Evolutionary conservation across 306 rosid genomes (phyloP).

Genomic region (Prunus dulcis): DNA sequence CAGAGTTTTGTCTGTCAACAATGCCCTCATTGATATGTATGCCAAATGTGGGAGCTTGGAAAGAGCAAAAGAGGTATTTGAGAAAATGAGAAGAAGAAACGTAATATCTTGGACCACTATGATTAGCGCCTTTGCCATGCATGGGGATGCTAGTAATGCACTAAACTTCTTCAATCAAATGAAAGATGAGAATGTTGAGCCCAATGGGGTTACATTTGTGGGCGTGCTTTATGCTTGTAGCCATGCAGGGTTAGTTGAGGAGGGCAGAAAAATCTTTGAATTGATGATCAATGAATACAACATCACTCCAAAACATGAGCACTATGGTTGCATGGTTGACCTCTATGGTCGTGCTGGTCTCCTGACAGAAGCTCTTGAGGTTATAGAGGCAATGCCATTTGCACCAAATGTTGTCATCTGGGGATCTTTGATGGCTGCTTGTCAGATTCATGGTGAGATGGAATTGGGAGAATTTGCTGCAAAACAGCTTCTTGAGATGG

Average conservation of each 20-base stretch:
- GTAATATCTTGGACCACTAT: constrained; percentile 80
- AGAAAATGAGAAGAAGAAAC: constrained; percentile 57
- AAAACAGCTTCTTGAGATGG: constrained; percentile 60
- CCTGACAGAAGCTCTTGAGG: constrained; percentile 66
- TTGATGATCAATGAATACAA: constrained; percentile 60
- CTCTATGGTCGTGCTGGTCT: constrained; percentile 78
- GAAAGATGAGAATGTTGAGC: constrained; percentile 50
- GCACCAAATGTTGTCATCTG: constrained; percentile 78
- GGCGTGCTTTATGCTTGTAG: constrained; percentile 92
- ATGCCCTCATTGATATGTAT: constrained; percentile 81
- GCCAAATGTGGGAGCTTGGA: constrained; percentile 68
- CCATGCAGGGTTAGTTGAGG: constrained; percentile 75
- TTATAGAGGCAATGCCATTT: constrained; percentile 76
- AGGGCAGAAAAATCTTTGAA: constrained; percentile 52
- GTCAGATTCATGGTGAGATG: constrained; percentile 57
- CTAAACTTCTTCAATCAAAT: constrained; percentile 55
- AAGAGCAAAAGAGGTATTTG: constrained; percentile 61
- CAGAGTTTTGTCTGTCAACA: constrained; percentile 44
- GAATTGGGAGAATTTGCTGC: constrained; percentile 87
- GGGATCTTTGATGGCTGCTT: constrained; percentile 91
- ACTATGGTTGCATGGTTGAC: constrained; percentile 94
- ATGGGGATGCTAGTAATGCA: constrained; percentile 65
- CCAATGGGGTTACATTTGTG: constrained; percentile 76
- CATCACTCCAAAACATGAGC: constrained; percentile 69
- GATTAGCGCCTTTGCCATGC: constrained; percentile 75